Percentiles rank a stretch among this genome's conserved stretches.
These are phyloP conservation scores for Ricinus communis DNA, from an alignment of 345 rosid species.

Conservation along the genomic window DNA sequence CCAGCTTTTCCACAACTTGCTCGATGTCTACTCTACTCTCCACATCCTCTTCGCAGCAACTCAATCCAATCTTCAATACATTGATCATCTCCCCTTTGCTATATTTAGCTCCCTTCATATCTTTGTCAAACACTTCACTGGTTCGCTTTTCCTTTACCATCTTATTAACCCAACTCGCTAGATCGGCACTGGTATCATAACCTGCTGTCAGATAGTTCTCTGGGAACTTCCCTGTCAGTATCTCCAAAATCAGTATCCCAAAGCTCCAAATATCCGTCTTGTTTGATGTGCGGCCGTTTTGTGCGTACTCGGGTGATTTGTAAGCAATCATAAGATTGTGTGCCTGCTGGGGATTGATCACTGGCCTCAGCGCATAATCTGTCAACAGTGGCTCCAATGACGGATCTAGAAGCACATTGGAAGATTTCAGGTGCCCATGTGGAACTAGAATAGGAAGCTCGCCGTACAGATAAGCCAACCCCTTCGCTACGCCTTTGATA, in stretches of 20 bases:
- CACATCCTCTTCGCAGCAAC: slow-evolving; percentile 66
- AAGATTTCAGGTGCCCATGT: slow-evolving; percentile 80
- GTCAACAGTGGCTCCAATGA: slow-evolving; percentile 51
- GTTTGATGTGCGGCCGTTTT: slow-evolving; percentile 37
- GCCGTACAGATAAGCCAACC: slow-evolving; percentile 56
- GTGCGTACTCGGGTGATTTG: slow-evolving; percentile 67
- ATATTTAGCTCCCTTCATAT: slow-evolving; percentile 52
- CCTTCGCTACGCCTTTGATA: slow-evolving; percentile 62
- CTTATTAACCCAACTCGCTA: slow-evolving; percentile 60
- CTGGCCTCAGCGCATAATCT: slow-evolving; percentile 58
- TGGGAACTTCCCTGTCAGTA: slow-evolving; percentile 58
- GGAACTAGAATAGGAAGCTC: slow-evolving; percentile 60
- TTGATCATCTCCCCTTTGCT: slow-evolving; percentile 57
- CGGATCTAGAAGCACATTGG: slow-evolving; percentile 61
- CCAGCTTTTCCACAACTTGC: slow-evolving; percentile 50
- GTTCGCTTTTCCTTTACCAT: slow-evolving; percentile 60
- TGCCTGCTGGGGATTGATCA: slow-evolving; percentile 65
- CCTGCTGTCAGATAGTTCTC: slow-evolving; percentile 56
- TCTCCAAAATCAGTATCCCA: slow-evolving; percentile 64
- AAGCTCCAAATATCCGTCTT: slow-evolving; percentile 73
- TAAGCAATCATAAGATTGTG: slow-evolving; percentile 57
- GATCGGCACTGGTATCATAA: slow-evolving; percentile 41
- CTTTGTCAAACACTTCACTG: slow-evolving; percentile 60
- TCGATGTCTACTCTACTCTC: slow-evolving; percentile 48
- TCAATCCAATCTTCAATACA: slow-evolving; percentile 66